These are phyloP conservation scores for Musa troglodytarum DNA, from an alignment of 176 grass and related monocot genomes.

Conservation along the genomic window DNA sequence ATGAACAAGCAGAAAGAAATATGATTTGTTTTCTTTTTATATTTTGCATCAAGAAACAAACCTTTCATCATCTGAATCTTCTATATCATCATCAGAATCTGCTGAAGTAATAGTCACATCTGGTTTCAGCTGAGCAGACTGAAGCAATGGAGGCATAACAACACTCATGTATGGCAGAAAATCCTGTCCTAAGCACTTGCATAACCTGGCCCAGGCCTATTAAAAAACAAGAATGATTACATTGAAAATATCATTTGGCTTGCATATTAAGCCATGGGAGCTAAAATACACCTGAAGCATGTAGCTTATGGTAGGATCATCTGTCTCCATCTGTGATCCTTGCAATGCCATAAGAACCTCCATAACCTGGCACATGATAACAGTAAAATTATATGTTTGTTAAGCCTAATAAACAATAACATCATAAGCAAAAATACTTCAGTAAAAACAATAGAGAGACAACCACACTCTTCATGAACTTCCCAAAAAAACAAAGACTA, in stretches of 20 bases:
- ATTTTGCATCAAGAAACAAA: constrained; percentile 15
- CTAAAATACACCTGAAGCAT: constrained; percentile 67
- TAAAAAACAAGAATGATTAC: constrained; percentile 15
- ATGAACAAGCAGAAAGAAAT: not conserved
- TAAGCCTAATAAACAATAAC: not conserved
- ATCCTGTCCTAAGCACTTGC: constrained; percentile 98
- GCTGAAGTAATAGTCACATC: constrained; percentile 96
- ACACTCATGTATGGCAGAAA: constrained; percentile 98
- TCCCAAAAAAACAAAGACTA: not conserved
- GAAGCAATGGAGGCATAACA: constrained; percentile 97
- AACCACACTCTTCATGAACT: not conserved
- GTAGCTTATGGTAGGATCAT: constrained; percentile 97
- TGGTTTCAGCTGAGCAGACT: constrained; percentile 96
- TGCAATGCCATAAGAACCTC: constrained; percentile 95
- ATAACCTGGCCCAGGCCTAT: constrained; percentile 95
- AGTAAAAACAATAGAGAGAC: not conserved
- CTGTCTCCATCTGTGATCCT: constrained; percentile 92
- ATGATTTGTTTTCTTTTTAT: not conserved
- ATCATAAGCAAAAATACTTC: not conserved
- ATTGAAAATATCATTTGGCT: not conserved
- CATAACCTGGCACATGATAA: constrained; percentile 60
- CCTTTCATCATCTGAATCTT: constrained; percentile 94
- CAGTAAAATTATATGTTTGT: not conserved
- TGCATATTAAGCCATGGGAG: not conserved
- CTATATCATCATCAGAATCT: constrained; percentile 91